Evolutionary conservation across 495 filamentous ascomycete genomes (phyloP).

Genomic region (Aspergillus affinis): DNA sequence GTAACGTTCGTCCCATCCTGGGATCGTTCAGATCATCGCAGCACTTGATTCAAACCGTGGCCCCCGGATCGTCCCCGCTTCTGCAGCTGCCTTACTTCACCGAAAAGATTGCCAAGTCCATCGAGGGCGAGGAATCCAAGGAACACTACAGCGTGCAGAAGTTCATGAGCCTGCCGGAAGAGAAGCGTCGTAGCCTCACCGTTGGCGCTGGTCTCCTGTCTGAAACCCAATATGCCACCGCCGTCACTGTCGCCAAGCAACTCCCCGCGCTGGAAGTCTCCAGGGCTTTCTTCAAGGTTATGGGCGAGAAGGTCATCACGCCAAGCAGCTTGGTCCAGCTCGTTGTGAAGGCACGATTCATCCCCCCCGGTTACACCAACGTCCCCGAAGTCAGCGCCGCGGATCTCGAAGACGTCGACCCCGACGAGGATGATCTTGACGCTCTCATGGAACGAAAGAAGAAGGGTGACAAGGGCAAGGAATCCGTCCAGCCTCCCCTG

Average conservation of each 20-base stretch:
- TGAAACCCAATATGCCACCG: slow-evolving; percentile 72
- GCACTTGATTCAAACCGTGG: slow-evolving; percentile 82
- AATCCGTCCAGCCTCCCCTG: slow-evolving; percentile 74
- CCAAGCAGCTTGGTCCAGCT: slow-evolving; percentile 92
- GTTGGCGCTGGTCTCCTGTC: slow-evolving; percentile 68
- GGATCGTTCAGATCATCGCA: slow-evolving; percentile 81
- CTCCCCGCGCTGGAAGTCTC: slow-evolving; percentile 81
- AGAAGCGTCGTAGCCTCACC: slow-evolving; percentile 67
- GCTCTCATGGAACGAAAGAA: slow-evolving; percentile 79
- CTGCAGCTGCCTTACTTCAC: slow-evolving; percentile 91
- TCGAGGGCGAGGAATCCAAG: slow-evolving; percentile 72
- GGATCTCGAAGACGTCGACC: slow-evolving; percentile 88
- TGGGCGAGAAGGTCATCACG: slow-evolving; percentile 87
- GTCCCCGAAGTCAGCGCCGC: slow-evolving; percentile 70
- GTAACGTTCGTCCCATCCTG: slow-evolving; percentile 77
- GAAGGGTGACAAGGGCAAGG: slow-evolving; percentile 49
- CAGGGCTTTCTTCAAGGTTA: slow-evolving; percentile 97
- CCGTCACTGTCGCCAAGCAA: slow-evolving; percentile 73
- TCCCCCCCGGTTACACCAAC: slow-evolving; percentile 76
- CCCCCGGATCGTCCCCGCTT: slow-evolving; percentile 80
- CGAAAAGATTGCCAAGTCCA: slow-evolving; percentile 64
- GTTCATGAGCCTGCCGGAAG: slow-evolving; percentile 80
- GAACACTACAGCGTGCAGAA: slow-evolving; percentile 76
- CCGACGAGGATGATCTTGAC: slow-evolving; percentile 88
- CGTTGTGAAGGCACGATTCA: slow-evolving; percentile 90